Conservation (phyloP, 1,284 basidiomycete species). For the Quambalaria eucalypti region DNA sequence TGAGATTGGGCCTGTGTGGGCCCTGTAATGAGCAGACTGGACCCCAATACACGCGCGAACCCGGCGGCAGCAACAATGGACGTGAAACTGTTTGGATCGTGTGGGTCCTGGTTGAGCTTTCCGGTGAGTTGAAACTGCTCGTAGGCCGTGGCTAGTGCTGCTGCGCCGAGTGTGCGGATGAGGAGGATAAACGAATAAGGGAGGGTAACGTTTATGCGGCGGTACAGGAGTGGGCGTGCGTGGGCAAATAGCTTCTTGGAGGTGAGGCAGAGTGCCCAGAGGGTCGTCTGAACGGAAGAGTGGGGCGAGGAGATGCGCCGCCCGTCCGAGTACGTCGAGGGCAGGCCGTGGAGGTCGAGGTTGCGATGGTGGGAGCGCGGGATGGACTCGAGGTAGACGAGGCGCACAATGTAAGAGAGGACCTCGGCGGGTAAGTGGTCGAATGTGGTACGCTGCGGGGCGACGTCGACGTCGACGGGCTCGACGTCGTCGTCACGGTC, state of each 20-base stretch:
- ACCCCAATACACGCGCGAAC: conserved; percentile 32
- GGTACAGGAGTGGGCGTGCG: conserved; percentile 37
- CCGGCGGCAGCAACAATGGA: conserved; percentile 41
- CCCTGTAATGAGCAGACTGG: conserved; percentile 19
- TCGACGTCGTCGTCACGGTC: too few species aligned
- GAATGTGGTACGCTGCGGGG: background rate
- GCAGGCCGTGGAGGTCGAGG: conserved; percentile 38
- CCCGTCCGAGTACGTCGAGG: conserved; percentile 35
- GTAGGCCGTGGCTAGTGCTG: conserved; percentile 32
- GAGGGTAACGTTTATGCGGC: conserved; percentile 40
- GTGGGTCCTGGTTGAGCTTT: conserved; percentile 13
- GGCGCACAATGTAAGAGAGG: conserved; percentile 6
- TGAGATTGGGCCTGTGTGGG: conserved; percentile 6
- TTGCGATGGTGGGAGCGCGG: conserved; percentile 35
- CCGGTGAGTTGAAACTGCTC: conserved; percentile 10
- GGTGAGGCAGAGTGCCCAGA: conserved; percentile 41
- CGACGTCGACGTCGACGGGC: background rate
- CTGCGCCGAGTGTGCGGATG: conserved; percentile 29
- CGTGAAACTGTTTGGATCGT: conserved; percentile 27
- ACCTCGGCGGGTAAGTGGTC: conserved; percentile 10
- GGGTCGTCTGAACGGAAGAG: conserved; percentile 26
- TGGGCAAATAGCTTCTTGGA: conserved; percentile 36
- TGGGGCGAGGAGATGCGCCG: conserved; percentile 32
- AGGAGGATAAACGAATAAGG: conserved; percentile 41
- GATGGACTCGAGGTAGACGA: conserved; percentile 22